Conservation (phyloP, 2,329 filamentous ascomycete species). For the Xylogone sp. region DNA sequence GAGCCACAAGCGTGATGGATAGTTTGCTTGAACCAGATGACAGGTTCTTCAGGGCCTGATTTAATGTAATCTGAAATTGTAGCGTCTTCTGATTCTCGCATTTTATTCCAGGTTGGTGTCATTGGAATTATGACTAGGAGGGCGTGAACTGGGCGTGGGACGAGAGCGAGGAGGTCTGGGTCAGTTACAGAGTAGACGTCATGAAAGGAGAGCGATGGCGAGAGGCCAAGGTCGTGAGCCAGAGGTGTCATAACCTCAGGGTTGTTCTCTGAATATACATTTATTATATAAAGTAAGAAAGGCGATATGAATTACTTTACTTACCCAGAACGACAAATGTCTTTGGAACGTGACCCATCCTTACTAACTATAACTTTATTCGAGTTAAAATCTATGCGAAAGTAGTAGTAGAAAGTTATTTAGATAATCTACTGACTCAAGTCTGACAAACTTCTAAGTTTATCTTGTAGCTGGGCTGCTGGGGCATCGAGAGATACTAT, state of each 20-base stretch:
- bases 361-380: not conserved
- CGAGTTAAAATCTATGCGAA: not conserved
- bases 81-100: constrained; percentile 70
- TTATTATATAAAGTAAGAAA: not conserved
- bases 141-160: constrained; percentile 83
- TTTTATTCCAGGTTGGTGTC: constrained; percentile 72
- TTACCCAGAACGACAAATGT: not conserved
- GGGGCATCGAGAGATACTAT: no score
- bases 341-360: not conserved
- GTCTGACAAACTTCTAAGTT: no score
- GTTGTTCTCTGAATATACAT: constrained; percentile 46
- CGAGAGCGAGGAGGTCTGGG: constrained; percentile 75
- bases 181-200: constrained; percentile 92
- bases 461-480: no score
- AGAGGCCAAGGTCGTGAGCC: constrained; percentile 79
- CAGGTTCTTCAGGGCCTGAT: constrained; percentile 65
- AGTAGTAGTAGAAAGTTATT: no score
- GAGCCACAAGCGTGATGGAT: constrained; percentile 91
- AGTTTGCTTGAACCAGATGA: constrained; percentile 92
- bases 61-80: constrained; percentile 59
- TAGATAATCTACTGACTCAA: no score
- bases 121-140: constrained; percentile 91
- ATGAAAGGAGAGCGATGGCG: constrained; percentile 72
- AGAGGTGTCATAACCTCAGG: constrained; percentile 84
- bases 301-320: not conserved